Conservation (phyloP, 2,329 filamentous ascomycete species). For the Penicillium nordicum region DNA sequence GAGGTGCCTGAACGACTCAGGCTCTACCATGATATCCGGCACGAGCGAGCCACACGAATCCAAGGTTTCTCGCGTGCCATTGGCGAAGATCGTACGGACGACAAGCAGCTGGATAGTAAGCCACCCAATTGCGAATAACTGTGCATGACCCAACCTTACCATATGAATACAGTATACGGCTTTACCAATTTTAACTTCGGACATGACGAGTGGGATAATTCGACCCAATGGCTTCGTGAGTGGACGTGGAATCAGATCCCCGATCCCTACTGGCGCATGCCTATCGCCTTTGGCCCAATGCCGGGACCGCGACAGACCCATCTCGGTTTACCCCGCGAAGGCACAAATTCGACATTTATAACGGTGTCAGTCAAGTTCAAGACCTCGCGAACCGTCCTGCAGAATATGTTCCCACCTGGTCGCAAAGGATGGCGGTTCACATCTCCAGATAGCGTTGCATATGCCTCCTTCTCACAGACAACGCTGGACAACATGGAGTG, state of each 20-base stretch:
- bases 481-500: slow-evolving; percentile 54
- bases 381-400: slow-evolving; percentile 49
- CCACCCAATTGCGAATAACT: too few species aligned
- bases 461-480: slow-evolving; percentile 43
- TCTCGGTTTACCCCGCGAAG: slow-evolving; percentile 18
- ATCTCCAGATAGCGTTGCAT: slow-evolving; percentile 44
- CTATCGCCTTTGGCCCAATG: slow-evolving; percentile 48
- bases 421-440: slow-evolving; percentile 41
- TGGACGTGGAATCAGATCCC: slow-evolving; percentile 44
- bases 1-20: slow-evolving; percentile 56
- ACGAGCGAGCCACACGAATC: slow-evolving; percentile 55
- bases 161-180: not conserved
- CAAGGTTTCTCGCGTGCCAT: slow-evolving; percentile 36
- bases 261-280: slow-evolving; percentile 45
- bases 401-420: slow-evolving; percentile 47
- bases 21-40: slow-evolving; percentile 58
- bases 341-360: slow-evolving; percentile 38
- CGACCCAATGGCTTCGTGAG: slow-evolving; percentile 49
- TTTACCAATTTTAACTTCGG: slow-evolving; percentile 46
- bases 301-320: slow-evolving; percentile 44
- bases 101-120: not conserved
- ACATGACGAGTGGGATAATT: slow-evolving; percentile 58
- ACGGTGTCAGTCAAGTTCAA: slow-evolving; percentile 52
- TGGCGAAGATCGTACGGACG: not conserved
- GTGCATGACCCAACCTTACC: too few species aligned